Conservation (phyloP, 2,329 filamentous ascomycete species). For the Ascocoryne sarcoides region DNA sequence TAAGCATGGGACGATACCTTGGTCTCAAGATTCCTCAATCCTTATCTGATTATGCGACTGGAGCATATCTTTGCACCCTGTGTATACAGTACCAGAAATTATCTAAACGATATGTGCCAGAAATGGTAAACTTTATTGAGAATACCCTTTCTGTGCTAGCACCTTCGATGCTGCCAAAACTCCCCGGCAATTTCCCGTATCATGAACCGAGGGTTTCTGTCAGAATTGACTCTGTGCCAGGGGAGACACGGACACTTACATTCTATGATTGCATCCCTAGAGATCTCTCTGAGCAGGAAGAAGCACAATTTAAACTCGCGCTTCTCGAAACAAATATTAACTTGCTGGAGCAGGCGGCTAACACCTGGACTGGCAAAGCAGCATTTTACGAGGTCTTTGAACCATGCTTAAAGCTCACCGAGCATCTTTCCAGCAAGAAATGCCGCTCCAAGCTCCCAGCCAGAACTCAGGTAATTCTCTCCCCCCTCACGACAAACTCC, state of each 20-base stretch:
- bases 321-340: constrained; percentile 54
- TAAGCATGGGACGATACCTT: constrained; percentile 76
- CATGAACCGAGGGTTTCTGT: constrained; percentile 46
- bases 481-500: not conserved
- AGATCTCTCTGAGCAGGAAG: constrained; percentile 19
- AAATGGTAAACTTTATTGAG: constrained; percentile 72
- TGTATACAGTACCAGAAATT: constrained; percentile 74
- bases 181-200: constrained; percentile 50
- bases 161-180: constrained; percentile 40
- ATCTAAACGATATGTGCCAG: constrained; percentile 82
- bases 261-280: constrained; percentile 47
- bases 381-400: constrained; percentile 74
- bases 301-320: constrained; percentile 41
- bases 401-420: constrained; percentile 50
- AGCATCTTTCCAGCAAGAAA: constrained; percentile 48
- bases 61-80: constrained; percentile 71
- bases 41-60: constrained; percentile 59
- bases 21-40: constrained; percentile 63
- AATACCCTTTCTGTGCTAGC: constrained; percentile 63
- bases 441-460: constrained; percentile 43
- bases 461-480: constrained; percentile 18
- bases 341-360: constrained; percentile 58
- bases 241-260: constrained; percentile 40
- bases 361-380: constrained; percentile 64
- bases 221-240: constrained; percentile 34